Evolutionary conservation across 352 stramenopile genomes (phyloP).

Genomic region (Phytophthora uliginosa): DNA sequence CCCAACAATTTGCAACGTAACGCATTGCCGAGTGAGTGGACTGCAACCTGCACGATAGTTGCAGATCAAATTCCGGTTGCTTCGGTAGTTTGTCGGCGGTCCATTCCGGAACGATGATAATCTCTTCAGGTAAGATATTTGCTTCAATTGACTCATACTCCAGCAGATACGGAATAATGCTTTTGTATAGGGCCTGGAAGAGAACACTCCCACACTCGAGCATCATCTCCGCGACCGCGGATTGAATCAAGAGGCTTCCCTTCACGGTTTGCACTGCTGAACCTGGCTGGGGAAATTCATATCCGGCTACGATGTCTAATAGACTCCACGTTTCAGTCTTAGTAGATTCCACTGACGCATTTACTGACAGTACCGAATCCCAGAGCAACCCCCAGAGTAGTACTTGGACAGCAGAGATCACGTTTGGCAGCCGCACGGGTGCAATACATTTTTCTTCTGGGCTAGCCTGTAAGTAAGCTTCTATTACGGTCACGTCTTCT

Average conservation of each 20-base stretch:
- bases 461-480: constrained; percentile 16
- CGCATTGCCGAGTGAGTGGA: constrained; percentile 33
- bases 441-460: background rate
- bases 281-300: constrained; percentile 8
- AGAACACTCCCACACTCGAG: constrained; percentile 34
- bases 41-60: constrained; percentile 18
- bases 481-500: constrained; percentile 19
- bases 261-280: constrained; percentile 6
- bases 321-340: constrained; percentile 29
- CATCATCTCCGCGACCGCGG: constrained; percentile 40
- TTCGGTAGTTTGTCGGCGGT: constrained; percentile 1
- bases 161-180: constrained; percentile 37
- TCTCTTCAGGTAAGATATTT: constrained; percentile 4
- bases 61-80: constrained; percentile 5
- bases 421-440: constrained; percentile 11
- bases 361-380: constrained; percentile 19
- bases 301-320: constrained; percentile 28
- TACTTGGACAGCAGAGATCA: constrained; percentile 22
- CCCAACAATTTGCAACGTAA: constrained; percentile 51
- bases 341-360: constrained; percentile 7
- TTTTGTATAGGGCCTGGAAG: constrained; percentile 21
- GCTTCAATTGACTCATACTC: constrained; percentile 24
- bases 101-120: constrained; percentile 28
- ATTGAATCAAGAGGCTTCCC: constrained; percentile 37
- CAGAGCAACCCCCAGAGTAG: constrained; percentile 52